A percentile compares a stretch with the other conserved stretches of the same genome.
Conservation (phyloP, 192 early-diverging fungal species). For the Coemansia sp. region DNA sequence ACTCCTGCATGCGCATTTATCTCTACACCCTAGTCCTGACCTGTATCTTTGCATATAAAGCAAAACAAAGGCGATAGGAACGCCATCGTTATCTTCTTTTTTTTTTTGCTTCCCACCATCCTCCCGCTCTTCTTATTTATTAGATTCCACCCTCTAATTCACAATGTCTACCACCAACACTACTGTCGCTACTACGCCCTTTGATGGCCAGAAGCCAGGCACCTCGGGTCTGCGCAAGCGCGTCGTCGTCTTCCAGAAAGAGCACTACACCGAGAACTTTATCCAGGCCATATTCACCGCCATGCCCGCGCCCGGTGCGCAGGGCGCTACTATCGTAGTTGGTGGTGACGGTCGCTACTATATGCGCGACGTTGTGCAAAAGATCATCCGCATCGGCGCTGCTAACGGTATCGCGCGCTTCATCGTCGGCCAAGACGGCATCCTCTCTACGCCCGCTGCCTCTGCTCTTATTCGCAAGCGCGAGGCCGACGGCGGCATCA, state of each 20-base stretch:
- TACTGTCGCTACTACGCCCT: slow-evolving; percentile 70
- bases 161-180: slow-evolving; percentile 31
- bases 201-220: slow-evolving; percentile 95
- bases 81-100: neutral
- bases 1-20: neutral
- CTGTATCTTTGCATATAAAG: neutral
- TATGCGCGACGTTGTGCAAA: slow-evolving; percentile 79
- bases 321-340: slow-evolving; percentile 82
- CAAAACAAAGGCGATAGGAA: neutral
- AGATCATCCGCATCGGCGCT: slow-evolving; percentile 84
- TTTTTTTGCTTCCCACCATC: neutral
- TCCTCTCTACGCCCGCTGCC: slow-evolving; percentile 93
- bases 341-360: slow-evolving; percentile 97
- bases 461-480: slow-evolving; percentile 90
- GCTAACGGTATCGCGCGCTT: slow-evolving; percentile 85
- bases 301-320: slow-evolving; percentile 75
- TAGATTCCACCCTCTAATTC: neutral
- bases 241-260: slow-evolving; percentile 93
- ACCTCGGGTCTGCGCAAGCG: slow-evolving; percentile 95
- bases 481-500: slow-evolving; percentile 88
- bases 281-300: slow-evolving; percentile 85
- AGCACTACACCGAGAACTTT: slow-evolving; percentile 96
- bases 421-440: slow-evolving; percentile 89
- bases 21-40: neutral
- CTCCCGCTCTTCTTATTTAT: neutral